These are phyloP conservation scores for Terfezia boudieri DNA, from an alignment of 495 filamentous ascomycete species.

Conservation along the genomic window DNA sequence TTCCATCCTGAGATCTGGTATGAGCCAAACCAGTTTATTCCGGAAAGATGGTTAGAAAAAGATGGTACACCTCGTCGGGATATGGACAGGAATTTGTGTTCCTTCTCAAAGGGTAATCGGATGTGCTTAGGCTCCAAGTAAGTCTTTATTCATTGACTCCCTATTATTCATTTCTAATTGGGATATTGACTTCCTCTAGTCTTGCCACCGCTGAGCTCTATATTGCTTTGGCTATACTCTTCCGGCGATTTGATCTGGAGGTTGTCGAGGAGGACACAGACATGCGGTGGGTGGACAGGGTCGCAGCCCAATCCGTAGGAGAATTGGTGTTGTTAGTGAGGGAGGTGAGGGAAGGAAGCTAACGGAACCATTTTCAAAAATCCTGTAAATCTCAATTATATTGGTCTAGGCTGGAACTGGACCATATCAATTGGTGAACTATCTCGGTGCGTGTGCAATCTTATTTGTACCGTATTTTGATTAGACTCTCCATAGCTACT, in stretches of 20 bases:
- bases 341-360: not conserved
- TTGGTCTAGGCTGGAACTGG: not conserved
- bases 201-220: conserved; percentile 28
- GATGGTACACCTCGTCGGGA: not conserved
- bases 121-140: conserved; percentile 28
- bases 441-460: too few species aligned
- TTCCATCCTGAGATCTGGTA: not conserved
- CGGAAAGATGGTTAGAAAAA: conserved; percentile 1
- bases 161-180: not conserved
- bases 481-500: too few species aligned
- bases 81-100: conserved; percentile 16
- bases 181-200: not conserved
- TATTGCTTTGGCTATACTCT: conserved; percentile 24
- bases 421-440: not conserved
- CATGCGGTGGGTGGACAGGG: conserved; percentile 5
- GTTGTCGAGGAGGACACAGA: conserved; percentile 14
- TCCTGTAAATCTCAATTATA: not conserved
- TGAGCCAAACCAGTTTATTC: not conserved
- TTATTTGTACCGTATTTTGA: too few species aligned
- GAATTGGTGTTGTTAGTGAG: conserved; percentile 4
- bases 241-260: conserved; percentile 22
- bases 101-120: conserved; percentile 26
- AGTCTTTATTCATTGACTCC: not conserved
- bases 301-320: not conserved
- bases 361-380: not conserved